Evolutionary conservation across 2,329 filamentous ascomycete genomes (phyloP), one percentile per base, ranked within the genome.

Genomic region (Cladorrhinum sp.): DNA sequence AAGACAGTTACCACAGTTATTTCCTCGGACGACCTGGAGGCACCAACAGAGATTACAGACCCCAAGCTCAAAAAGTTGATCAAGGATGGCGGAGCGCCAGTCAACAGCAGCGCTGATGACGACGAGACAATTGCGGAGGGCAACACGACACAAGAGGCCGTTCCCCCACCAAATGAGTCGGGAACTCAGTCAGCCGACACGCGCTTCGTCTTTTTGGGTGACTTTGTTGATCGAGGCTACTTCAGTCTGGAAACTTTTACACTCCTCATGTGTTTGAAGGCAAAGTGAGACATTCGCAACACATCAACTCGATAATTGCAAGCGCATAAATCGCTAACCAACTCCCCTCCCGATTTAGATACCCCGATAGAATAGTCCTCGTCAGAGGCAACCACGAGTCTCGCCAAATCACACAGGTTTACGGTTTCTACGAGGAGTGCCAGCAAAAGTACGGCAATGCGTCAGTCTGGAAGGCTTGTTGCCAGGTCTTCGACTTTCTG

Each of bases 391-490:
- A 99, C 76, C 95, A 99, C 78, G 95, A 99, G 77, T 97, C 92
- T 24, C 88, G 95, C 65, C 95, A 96, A 70, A 96, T 99, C 65
- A 99, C 95, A 8, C 95, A 99, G 72, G 96, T 96, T 22, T 99
- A 99, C 75, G 95, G 95, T 57, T 99, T 99, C 77, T 99, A 99
- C 76, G 96, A 96, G 62, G 95, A 99, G 75, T 99, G 95, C 76
- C 92, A 92, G 59, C 90, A 95, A 70, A 99, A 99, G 77, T 99
- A 99, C 74, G 95, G 95, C 71, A 98, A 97, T 72, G 92, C 95
- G 12, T 97, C 96, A 53, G 95, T 99, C n/a, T 99, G 95, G 95
- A 96, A 99, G 76, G 95, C 96, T 61, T 99, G 97, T 76, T 99
- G 95, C 65, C 95, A 99, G 74, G 96, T 99, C 78, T 99, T 99